These are phyloP conservation scores for Russula sp. DNA, from an alignment of 768 basidiomycete genomes.

Conservation along the genomic window DNA sequence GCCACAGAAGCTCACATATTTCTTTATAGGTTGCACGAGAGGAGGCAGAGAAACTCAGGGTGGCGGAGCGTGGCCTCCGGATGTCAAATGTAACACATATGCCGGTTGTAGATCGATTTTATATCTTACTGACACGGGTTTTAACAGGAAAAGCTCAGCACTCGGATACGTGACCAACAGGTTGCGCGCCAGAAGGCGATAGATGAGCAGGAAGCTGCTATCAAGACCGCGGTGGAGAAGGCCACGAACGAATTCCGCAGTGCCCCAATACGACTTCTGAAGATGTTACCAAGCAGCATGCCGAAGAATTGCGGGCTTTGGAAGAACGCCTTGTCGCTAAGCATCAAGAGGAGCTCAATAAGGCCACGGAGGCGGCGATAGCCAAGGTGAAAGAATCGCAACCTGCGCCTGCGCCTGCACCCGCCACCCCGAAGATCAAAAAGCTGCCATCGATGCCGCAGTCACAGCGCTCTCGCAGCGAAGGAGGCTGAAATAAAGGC, in stretches of 20 bases:
- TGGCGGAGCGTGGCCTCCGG: constrained; percentile 32
- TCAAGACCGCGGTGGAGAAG: constrained; percentile 58
- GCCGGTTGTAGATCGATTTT: background rate
- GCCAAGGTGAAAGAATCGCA: constrained; percentile 35
- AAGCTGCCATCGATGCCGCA: constrained; percentile 51
- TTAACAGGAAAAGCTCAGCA: constrained; percentile 49
- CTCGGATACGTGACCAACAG: constrained; percentile 49
- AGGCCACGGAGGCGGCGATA: constrained; percentile 44
- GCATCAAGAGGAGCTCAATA: constrained; percentile 53
- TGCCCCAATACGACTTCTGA: constrained; percentile 35
- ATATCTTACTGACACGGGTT: constrained; percentile 3
- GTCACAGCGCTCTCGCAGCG: constrained; percentile 49
- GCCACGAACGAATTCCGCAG: constrained; percentile 45
- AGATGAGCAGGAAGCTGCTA: constrained; percentile 47
- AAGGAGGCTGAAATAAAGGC: constrained; percentile 48
- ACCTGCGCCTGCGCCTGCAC: constrained; percentile 23
- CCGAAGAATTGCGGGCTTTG: constrained; percentile 55
- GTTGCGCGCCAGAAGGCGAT: constrained; percentile 52
- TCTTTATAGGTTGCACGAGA: constrained; percentile 29
- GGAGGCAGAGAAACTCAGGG: constrained; percentile 32
- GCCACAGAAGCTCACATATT: background rate
- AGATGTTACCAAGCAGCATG: constrained; percentile 51
- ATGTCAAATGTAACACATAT: constrained; percentile 29
- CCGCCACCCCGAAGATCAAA: constrained; percentile 36
- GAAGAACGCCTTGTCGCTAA: constrained; percentile 52